Conservation (phyloP, 345 rosid genomes). For the Punica granatum region DNA sequence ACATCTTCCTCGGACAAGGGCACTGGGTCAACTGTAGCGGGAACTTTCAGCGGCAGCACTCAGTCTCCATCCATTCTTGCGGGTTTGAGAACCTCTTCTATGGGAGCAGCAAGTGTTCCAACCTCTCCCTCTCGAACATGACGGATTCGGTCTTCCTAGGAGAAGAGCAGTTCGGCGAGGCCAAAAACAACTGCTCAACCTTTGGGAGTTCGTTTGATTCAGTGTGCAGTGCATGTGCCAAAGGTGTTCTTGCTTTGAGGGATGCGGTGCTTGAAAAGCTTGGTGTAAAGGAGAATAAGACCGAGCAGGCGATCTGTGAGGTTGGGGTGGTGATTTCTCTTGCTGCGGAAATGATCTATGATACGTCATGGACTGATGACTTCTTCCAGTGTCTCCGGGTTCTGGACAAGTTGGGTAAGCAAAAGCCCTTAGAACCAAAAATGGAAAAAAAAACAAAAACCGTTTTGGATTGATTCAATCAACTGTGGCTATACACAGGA, state of each 20-base stretch:
- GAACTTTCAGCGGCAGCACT: conserved; percentile 13
- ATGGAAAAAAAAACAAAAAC: too few species aligned
- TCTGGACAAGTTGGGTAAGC: conserved; percentile 31
- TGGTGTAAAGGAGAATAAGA: neutral
- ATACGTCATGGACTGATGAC: conserved; percentile 18
- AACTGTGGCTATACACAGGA: too few species aligned
- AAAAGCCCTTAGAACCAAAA: neutral
- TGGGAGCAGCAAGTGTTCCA: conserved; percentile 25
- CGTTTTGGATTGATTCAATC: too few species aligned
- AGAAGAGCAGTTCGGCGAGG: neutral
- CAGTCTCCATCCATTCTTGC: conserved; percentile 21
- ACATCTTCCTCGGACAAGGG: conserved; percentile 23
- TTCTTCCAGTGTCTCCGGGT: conserved; percentile 39
- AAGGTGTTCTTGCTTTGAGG: conserved; percentile 10
- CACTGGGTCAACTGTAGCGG: conserved; percentile 27
- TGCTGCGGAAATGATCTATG: conserved; percentile 19
- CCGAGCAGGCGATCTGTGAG: conserved; percentile 20
- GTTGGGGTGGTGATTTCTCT: conserved; percentile 30
- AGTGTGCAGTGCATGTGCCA: conserved; percentile 22
- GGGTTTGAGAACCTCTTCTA: conserved; percentile 26
- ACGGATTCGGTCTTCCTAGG: neutral
- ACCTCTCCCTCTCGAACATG: conserved; percentile 16
- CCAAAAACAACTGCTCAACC: conserved; percentile 20
- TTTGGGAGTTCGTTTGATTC: conserved; percentile 22
- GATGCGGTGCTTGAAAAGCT: neutral